These are phyloP conservation scores for Aspergillus brunneoviolaceus DNA, from an alignment of 2,329 filamentous ascomycete species.

Conservation along the genomic window DNA sequence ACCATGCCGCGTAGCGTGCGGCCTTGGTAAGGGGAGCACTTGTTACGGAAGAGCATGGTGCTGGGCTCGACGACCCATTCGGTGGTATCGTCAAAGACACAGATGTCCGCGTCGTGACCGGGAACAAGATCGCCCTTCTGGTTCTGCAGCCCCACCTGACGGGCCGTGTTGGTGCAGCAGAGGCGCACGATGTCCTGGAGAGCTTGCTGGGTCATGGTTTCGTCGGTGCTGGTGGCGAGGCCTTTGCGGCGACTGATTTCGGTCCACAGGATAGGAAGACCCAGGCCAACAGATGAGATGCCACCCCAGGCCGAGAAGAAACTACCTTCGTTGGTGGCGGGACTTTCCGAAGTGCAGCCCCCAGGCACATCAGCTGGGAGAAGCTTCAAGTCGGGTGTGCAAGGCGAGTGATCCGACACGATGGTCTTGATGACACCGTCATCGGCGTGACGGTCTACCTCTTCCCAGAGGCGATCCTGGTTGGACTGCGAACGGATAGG, in stretches of 20 bases:
- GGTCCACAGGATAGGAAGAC: slow-evolving; percentile 86
- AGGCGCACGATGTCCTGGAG: slow-evolving; percentile 80
- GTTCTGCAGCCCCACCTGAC: slow-evolving; percentile 79
- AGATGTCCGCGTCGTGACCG: slow-evolving; percentile 87
- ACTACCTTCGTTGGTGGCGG: slow-evolving; percentile 61
- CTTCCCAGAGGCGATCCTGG: slow-evolving; percentile 82
- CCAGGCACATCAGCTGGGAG: slow-evolving; percentile 69
- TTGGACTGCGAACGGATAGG: slow-evolving; percentile 81
- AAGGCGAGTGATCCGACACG: slow-evolving; percentile 94
- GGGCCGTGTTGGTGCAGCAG: slow-evolving; percentile 82
- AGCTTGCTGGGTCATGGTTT: slow-evolving; percentile 49
- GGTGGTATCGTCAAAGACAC: slow-evolving; percentile 83
- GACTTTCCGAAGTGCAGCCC: slow-evolving; percentile 31
- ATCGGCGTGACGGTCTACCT: slow-evolving; percentile 59
- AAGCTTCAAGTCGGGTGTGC: slow-evolving; percentile 90
- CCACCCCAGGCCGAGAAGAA: slow-evolving; percentile 98
- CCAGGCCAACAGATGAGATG: slow-evolving; percentile 89
- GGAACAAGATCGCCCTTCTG: slow-evolving; percentile 77
- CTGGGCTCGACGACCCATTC: slow-evolving; percentile 70
- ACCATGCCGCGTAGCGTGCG: slow-evolving; percentile 76
- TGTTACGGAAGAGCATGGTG: slow-evolving; percentile 93
- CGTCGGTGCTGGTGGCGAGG: slow-evolving; percentile 37
- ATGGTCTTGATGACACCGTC: slow-evolving; percentile 87
- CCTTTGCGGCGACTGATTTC: slow-evolving; percentile 64
- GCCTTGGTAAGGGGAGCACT: slow-evolving; percentile 86